Conservation (phyloP, 2,329 filamentous ascomycete species). For the Alternaria solani region DNA sequence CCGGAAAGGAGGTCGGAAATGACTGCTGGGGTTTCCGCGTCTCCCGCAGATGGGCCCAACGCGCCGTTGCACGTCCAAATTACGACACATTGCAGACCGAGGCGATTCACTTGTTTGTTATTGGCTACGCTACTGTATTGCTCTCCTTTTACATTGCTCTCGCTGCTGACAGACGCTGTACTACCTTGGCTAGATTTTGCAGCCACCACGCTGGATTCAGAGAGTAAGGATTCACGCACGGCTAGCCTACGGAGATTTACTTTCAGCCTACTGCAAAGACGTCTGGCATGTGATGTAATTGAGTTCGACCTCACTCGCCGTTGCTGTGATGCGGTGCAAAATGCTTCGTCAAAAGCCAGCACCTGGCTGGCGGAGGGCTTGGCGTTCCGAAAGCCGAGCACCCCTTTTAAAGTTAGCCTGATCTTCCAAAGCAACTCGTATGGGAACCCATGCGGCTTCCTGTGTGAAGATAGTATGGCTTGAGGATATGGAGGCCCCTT, state of each 20-base stretch:
- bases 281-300: background rate
- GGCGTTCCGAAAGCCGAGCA: constrained; percentile 10
- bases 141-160: constrained; percentile 3
- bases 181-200: constrained; percentile 15
- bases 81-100: constrained; percentile 31
- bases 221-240: background rate
- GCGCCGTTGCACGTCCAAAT: constrained; percentile 31
- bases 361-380: background rate
- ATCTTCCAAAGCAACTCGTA: background rate
- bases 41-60: constrained; percentile 33
- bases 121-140: constrained; percentile 23
- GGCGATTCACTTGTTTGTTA: constrained; percentile 22
- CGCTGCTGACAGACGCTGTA: constrained; percentile 15
- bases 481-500: background rate
- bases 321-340: background rate
- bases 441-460: constrained; percentile 1
- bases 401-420: background rate
- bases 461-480: background rate
- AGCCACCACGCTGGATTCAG: background rate
- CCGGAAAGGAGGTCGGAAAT: constrained; percentile 50
- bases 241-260: background rate
- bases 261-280: background rate
- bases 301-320: background rate
- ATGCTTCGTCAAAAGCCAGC: background rate
- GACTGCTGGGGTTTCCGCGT: constrained; percentile 40